Evolutionary conservation across 805 yeast species (phyloP), one percentile per base, ranked within the genome.

Genomic region (Hanseniaspora meyeri): DNA sequence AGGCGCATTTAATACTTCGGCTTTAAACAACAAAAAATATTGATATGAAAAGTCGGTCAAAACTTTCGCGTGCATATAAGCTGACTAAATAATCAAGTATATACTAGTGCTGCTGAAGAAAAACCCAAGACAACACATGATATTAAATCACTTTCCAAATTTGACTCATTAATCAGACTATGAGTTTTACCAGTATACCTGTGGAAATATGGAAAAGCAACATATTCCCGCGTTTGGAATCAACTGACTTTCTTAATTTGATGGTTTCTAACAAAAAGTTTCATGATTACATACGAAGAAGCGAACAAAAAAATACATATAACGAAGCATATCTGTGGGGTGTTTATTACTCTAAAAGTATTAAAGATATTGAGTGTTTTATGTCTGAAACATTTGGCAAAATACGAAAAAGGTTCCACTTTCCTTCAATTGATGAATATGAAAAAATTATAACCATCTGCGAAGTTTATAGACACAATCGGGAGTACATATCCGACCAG

Each of bases 161-260:
- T 7, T 32, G 12, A 32, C 12, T 10, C 9, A 32, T 16, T 4
- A 16, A 39, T 5, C n/a, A n/a, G 5, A 19, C 24, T 14, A 11
- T 39, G 17, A n/a, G 10, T 12, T 12, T 38, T 17, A 5, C 10
- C 20, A 39, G n/a, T 3, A 10, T 52, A 16, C 56, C 56, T 14
- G 24, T 37, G 9, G 45, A 45, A 37, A 43, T 52, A 27, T 52
- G 49, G 56, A 20, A 43, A 12, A 14, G 38, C 9, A 43, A 52
- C 9, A 52, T 52, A 4, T 52, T 45, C 20, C 48, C 45, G 5
- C 37, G 27, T 16, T 14, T 52, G 27, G 39, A 52, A 11, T 3
- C 39, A 16, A 11, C 20, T 5, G 56, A 52, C 24, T 52, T 34
- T 16, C 14, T 52, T 6, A 45, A 37, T 19, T 24, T 52, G 10